Evolutionary conservation across 345 rosid species (phyloP), one percentile per base, ranked within the genome.

Genomic region (Heritiera littoralis): DNA sequence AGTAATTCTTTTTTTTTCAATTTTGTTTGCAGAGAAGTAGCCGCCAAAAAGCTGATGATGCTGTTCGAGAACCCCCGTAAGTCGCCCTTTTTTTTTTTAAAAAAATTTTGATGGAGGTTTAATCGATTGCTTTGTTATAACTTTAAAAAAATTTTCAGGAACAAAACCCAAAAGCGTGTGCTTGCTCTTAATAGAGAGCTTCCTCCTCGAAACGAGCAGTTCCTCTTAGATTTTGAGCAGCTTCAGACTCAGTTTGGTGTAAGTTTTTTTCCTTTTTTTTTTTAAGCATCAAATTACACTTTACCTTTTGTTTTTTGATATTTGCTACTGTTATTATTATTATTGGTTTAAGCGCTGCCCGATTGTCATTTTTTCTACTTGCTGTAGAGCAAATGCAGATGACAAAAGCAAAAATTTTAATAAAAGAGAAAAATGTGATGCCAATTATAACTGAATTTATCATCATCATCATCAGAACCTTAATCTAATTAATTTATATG

Each of bases 171-270:
- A 80, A 94, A 92, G 89, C 98, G 98, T 66, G 38, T 35, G 38
- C 38, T 35, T 35, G 38, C 38, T 35, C 38, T 35, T 35, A 35
- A 35, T 35, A 35, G 38, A 35, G 98, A 92, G 77, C 86, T 94
- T 28, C 98, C 98, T 54, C 98, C 99, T 67, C 86, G 84, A 76
- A 96, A 96, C 78, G 99, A 94, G 79, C 98, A 94, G 80, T 96
- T 96, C 87, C 85, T 92, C 70, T 49, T 84, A 49, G 97, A 96
- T 86, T 94, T 96, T 82, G 90, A 96, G 87, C 95, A 92, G 79
- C 90, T 94, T 71, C 99, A 82, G 61, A 84, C 79, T 82, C 99
- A 91, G 80, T 92, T 89, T 80, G 77, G 84, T 73, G 99, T 96
- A 80, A 79, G 88, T 84, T 71, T 74, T 56, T 17, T 17, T 11